These are phyloP conservation scores for Neofusicoccum ribis DNA, from an alignment of 2,329 filamentous ascomycete species.

Conservation along the genomic window DNA sequence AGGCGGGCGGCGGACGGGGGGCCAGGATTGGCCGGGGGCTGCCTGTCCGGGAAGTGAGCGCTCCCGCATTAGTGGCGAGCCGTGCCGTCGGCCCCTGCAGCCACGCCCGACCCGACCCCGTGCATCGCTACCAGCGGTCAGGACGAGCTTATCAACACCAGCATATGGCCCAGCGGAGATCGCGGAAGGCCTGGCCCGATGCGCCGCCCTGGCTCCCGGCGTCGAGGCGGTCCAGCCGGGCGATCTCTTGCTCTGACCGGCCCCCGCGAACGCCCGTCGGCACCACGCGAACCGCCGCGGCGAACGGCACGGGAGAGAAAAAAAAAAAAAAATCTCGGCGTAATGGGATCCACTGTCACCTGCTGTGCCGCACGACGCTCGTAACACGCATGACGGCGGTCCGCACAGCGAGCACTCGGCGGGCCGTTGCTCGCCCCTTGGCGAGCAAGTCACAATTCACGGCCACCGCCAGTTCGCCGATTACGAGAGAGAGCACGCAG, in stretches of 20 bases:
- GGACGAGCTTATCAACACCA: conserved; percentile 8
- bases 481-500: too few relatives aligned
- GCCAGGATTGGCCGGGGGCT: too few relatives aligned
- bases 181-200: neutral
- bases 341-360: too few relatives aligned
- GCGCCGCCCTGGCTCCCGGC: neutral
- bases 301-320: neutral
- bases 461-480: too few relatives aligned
- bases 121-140: conserved; percentile 10
- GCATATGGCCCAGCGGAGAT: neutral
- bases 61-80: neutral
- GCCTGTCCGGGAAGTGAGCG: too few relatives aligned
- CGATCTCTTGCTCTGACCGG: neutral
- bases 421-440: too few relatives aligned
- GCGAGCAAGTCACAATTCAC: too few relatives aligned
- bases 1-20: too few relatives aligned
- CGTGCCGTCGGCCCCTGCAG: conserved; percentile 11
- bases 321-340: neutral
- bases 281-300: neutral
- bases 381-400: too few relatives aligned
- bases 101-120: neutral
- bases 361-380: too few relatives aligned
- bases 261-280: too few relatives aligned
- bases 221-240: neutral
- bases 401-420: too few relatives aligned